Conservation (phyloP, 257 asterid species). For the Pogostemon cablin region DNA sequence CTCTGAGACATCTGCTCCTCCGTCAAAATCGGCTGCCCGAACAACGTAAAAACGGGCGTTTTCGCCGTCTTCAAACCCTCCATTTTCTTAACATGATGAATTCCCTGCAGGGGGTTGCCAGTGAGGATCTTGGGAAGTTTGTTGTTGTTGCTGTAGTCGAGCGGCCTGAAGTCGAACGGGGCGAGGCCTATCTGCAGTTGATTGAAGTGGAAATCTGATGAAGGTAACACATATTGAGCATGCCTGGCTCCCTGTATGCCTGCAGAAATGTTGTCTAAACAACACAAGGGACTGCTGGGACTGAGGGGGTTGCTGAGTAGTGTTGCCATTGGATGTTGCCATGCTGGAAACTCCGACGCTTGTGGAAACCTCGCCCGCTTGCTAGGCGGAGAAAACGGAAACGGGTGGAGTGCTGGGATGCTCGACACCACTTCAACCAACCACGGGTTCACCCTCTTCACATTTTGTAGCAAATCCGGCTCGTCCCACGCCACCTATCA, state of each 20-base stretch:
- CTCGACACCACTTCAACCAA: slow-evolving; percentile 66
- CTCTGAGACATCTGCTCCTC: slow-evolving; percentile 66
- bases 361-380: slow-evolving; percentile 68
- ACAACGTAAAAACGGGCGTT: slow-evolving; percentile 49
- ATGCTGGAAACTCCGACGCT: slow-evolving; percentile 49
- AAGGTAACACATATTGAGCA: slow-evolving; percentile 53
- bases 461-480: slow-evolving; percentile 75
- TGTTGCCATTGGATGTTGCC: slow-evolving; percentile 45
- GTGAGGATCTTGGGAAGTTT: slow-evolving; percentile 25
- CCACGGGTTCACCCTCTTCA: slow-evolving; percentile 83
- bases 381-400: slow-evolving; percentile 55
- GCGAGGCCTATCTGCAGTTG: slow-evolving; percentile 45
- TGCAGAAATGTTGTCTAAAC: slow-evolving; percentile 65
- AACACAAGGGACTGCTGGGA: slow-evolving; percentile 77
- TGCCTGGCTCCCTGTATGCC: slow-evolving; percentile 99
- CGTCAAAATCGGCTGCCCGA: slow-evolving; percentile 69
- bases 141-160: slow-evolving; percentile 25
- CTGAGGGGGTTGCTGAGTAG: slow-evolving; percentile 59
- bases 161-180: slow-evolving; percentile 48
- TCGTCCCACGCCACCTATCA: slow-evolving; percentile 79
- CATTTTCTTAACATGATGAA: background rate
- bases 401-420: slow-evolving; percentile 55
- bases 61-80: slow-evolving; percentile 30
- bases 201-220: slow-evolving; percentile 54
- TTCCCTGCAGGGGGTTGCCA: background rate